Evolutionary conservation across 2,329 filamentous ascomycete genomes (phyloP), one percentile per base, ranked within the genome.

Genomic region (Talaromyces atroroseus): DNA sequence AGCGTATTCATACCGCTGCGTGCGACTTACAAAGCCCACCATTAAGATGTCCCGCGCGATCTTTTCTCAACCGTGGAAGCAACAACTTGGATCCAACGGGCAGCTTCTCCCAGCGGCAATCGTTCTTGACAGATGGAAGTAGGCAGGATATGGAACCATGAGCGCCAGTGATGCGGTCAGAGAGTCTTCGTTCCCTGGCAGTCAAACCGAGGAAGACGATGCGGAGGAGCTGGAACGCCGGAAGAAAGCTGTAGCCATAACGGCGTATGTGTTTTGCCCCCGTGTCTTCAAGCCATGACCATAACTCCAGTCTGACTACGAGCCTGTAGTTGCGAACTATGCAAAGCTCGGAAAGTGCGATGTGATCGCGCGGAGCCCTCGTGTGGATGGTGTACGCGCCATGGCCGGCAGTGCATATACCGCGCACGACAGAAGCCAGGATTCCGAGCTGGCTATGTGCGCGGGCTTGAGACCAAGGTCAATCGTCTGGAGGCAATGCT

Each of bases 331-430:
- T 52, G 50, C 21, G 40, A 52, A 18, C 50, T 52, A 16, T 52
- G 50, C 34, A 52, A 52, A 24, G 40, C 50, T 21, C 44, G 50
- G n/a, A 52, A 52, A 46, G 50, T 52, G 26, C 50, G 50, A 26
- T 52, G 50, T 46, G 50, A 52, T 46, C 50, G 50, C 16, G 50
- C 24, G 23, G 50, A 52, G n/a, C 50, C 50, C n/a, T 46, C 50
- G 1, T 52, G 50, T 46, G 50, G 50, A 36, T 52, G 50, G 50
- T 52, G 50, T 11, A 23, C 50, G 38, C 38, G 40, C 16, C 44
- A 52, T 52, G 36, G 50, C 16, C 50, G 50, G 26, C 21, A n/a
- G 6, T 52, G 50, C 20, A 24, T 52, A 1, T 52, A 52, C 20
- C 46, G 34, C 36, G 40, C 29, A 10, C 50, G 50, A 7, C 50